phyloP scores from a whole-genome alignment of 306 rosid species.

The Ceratonia siliqua region DNA sequence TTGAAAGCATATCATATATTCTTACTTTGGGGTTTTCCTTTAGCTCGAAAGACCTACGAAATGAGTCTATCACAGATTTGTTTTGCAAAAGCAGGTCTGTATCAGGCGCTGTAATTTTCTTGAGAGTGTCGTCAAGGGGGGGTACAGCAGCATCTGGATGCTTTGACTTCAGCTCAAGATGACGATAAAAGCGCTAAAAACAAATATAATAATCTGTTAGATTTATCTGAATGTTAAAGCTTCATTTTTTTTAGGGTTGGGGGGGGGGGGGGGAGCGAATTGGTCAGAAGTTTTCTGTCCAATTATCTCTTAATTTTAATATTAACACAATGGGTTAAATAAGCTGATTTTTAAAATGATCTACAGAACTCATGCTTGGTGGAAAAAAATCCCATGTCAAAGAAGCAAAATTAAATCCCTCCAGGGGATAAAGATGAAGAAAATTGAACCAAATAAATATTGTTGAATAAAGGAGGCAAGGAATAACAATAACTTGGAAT shows the following conservation, averaged over 20 bases:
- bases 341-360: slow-evolving; percentile 8
- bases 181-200: slow-evolving; percentile 72
- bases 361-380: neutral
- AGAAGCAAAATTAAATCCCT: slow-evolving; percentile 3
- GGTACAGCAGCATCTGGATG: slow-evolving; percentile 73
- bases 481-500: neutral
- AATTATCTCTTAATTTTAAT: neutral
- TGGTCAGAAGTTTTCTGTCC: neutral
- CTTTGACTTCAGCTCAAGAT: slow-evolving; percentile 79
- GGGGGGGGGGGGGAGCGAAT: neutral
- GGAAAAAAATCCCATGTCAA: neutral
- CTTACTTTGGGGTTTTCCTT: slow-evolving; percentile 68
- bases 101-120: slow-evolving; percentile 75
- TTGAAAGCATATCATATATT: neutral
- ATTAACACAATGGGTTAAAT: neutral
- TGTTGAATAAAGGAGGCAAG: neutral
- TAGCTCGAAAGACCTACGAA: slow-evolving; percentile 50
- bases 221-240: slow-evolving; percentile 14
- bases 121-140: slow-evolving; percentile 74
- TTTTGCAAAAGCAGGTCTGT: slow-evolving; percentile 56
- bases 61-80: slow-evolving; percentile 49
- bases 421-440: neutral
- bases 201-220: slow-evolving; percentile 15
- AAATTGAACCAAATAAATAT: neutral
- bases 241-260: too few relatives aligned